Conservation (phyloP, 2,329 filamentous ascomycete genomes). For the Pestalotiopsis sp. region DNA sequence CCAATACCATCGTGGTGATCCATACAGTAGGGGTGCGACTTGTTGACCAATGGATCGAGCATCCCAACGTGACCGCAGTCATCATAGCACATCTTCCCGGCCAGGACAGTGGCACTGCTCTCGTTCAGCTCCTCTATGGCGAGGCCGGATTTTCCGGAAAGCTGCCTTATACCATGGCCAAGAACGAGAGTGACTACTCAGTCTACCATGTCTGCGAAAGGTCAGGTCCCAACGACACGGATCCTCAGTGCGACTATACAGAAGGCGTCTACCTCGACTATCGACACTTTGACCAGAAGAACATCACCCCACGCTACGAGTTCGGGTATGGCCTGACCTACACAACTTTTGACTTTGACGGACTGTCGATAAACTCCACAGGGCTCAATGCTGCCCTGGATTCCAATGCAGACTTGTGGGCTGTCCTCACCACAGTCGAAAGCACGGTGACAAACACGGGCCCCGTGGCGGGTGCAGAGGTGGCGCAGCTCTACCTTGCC, state of each 20-base stretch:
- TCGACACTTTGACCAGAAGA: constrained; percentile 51
- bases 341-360: constrained; percentile 53
- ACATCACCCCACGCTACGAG: constrained; percentile 51
- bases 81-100: constrained; percentile 68
- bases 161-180: constrained; percentile 65
- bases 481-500: constrained; percentile 62
- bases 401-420: constrained; percentile 60
- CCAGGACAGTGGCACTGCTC: constrained; percentile 63
- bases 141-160: constrained; percentile 57
- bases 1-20: constrained; percentile 66
- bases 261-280: constrained; percentile 60
- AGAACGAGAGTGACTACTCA: constrained; percentile 53
- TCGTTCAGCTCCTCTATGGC: constrained; percentile 62
- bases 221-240: constrained; percentile 37
- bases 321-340: constrained; percentile 62
- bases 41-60: constrained; percentile 66
- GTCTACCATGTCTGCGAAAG: constrained; percentile 53
- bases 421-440: constrained; percentile 60
- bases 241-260: constrained; percentile 65
- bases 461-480: constrained; percentile 48
- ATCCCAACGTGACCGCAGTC: constrained; percentile 66
- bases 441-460: constrained; percentile 68
- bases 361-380: constrained; percentile 34
- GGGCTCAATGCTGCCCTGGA: constrained; percentile 46
- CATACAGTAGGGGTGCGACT: constrained; percentile 66